Evolutionary conservation across 495 filamentous ascomycete genomes (phyloP).

Genomic region (Aspergillus ellipticus): DNA sequence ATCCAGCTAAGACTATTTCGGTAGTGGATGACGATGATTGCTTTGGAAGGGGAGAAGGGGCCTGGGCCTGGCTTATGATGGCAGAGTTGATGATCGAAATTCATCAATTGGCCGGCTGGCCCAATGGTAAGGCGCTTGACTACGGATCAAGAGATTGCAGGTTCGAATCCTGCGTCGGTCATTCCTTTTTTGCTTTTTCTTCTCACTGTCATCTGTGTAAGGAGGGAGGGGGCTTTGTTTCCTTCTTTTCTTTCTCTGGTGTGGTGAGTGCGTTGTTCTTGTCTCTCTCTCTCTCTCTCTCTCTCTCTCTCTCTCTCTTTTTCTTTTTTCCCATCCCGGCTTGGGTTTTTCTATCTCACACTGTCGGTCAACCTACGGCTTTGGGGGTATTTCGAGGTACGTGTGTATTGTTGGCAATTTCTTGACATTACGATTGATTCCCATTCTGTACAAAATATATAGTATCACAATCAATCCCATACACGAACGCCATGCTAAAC

Average conservation of each 20-base stretch:
- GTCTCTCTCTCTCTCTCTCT: no score
- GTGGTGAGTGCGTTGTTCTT: neutral
- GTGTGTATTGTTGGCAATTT: no score
- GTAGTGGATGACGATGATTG: no score
- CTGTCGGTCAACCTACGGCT: no score
- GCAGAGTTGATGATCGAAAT: neutral
- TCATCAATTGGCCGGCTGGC: slow-evolving; percentile 44
- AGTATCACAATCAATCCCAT: slow-evolving; percentile 1
- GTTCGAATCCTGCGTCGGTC: slow-evolving; percentile 45
- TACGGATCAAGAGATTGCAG: slow-evolving; percentile 66
- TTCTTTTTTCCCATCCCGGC: no score
- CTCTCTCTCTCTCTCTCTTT: no score
- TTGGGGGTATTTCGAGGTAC: no score
- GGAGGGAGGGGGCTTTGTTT: neutral
- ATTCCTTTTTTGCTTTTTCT: slow-evolving; percentile 21
- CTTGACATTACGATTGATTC: no score
- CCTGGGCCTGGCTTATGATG: neutral
- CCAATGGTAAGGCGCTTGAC: slow-evolving; percentile 73
- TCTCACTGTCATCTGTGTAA: neutral
- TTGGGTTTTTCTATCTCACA: no score
- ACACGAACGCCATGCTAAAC: neutral
- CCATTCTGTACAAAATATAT: neutral
- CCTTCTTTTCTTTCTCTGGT: neutral
- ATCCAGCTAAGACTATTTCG: no score
- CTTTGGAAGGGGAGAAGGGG: neutral